Evolutionary conservation across 1,139 yeast genomes (phyloP).

Genomic region (Eremothecium gossypii): DNA sequence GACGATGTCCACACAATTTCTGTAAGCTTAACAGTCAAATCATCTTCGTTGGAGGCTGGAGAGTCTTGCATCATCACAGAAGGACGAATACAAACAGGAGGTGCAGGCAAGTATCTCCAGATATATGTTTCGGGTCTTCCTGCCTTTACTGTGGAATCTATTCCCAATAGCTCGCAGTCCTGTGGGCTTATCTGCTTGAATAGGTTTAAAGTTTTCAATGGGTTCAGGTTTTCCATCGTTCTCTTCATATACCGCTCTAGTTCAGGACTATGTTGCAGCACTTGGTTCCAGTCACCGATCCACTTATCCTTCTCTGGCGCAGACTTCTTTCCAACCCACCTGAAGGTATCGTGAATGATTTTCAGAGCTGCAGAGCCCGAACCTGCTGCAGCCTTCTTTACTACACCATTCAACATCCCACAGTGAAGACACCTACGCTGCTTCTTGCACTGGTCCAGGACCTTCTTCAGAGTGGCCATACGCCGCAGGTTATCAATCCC

Average conservation of each 20-base stretch:
- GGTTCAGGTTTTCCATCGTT: slow-evolving; percentile 90
- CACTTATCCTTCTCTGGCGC: slow-evolving; percentile 78
- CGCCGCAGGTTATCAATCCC: slow-evolving; percentile 84
- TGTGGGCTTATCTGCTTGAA: slow-evolving; percentile 78
- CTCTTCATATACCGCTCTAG: slow-evolving; percentile 78
- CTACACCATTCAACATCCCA: slow-evolving; percentile 89
- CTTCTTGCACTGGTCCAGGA: slow-evolving; percentile 88
- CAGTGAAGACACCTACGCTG: slow-evolving; percentile 86
- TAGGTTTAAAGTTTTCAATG: slow-evolving; percentile 75
- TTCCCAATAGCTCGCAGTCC: slow-evolving; percentile 88
- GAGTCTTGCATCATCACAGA: slow-evolving; percentile 93
- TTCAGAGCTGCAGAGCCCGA: slow-evolving; percentile 89
- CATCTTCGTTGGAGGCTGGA: slow-evolving; percentile 87
- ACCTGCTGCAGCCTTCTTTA: slow-evolving; percentile 90
- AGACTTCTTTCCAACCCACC: slow-evolving; percentile 89
- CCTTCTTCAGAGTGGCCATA: slow-evolving; percentile 75
- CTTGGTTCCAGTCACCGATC: slow-evolving; percentile 76
- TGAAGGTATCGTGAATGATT: slow-evolving; percentile 89
- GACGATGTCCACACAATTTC: slow-evolving; percentile 96
- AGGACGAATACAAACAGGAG: slow-evolving; percentile 97
- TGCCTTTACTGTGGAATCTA: slow-evolving; percentile 65
- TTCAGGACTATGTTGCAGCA: slow-evolving; percentile 70
- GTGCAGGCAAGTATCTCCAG: slow-evolving; percentile 97
- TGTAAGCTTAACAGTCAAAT: slow-evolving; percentile 87
- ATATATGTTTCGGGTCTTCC: slow-evolving; percentile 96